A percentile compares a stretch with the other conserved stretches of the same genome.
Conservation (phyloP, 2,329 filamentous ascomycete species). For the Diatrype stigma region DNA sequence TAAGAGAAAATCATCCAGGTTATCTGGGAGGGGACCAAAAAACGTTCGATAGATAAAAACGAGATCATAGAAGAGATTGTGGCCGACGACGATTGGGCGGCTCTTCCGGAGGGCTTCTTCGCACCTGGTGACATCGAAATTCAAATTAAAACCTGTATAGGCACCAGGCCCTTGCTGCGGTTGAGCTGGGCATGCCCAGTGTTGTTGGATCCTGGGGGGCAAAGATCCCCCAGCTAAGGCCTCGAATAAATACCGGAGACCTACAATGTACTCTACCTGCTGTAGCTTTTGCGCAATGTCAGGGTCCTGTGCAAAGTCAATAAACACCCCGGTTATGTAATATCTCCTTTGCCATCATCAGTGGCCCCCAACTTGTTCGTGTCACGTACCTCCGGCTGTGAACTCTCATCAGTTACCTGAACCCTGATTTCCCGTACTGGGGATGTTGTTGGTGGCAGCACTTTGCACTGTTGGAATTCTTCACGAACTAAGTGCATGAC, state of each 20-base stretch:
- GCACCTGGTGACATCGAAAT: slow-evolving; percentile 9
- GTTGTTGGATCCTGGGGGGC: slow-evolving; percentile 9
- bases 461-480: slow-evolving; percentile 16
- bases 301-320: background rate
- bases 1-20: slow-evolving; percentile 47
- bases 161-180: background rate
- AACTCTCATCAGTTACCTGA: no score
- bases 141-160: slow-evolving; percentile 2
- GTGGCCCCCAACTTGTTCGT: no score
- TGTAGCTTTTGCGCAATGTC: background rate
- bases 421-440: no score
- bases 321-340: background rate
- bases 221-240: slow-evolving; percentile 28
- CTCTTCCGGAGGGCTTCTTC: slow-evolving; percentile 25
- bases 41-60: slow-evolving; percentile 62
- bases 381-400: background rate
- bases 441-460: background rate
- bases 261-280: slow-evolving; percentile 6
- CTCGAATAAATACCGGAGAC: slow-evolving; percentile 29
- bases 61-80: slow-evolving; percentile 63
- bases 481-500: slow-evolving; percentile 20
- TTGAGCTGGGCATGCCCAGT: slow-evolving; percentile 4
- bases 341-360: no score
- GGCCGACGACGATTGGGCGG: slow-evolving; percentile 49
- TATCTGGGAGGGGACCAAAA: slow-evolving; percentile 51